A percentile compares a stretch with the other conserved stretches of the same genome.
These are phyloP conservation scores for Haplographium delicatum DNA, from an alignment of 495 filamentous ascomycete species.

Conservation along the genomic window DNA sequence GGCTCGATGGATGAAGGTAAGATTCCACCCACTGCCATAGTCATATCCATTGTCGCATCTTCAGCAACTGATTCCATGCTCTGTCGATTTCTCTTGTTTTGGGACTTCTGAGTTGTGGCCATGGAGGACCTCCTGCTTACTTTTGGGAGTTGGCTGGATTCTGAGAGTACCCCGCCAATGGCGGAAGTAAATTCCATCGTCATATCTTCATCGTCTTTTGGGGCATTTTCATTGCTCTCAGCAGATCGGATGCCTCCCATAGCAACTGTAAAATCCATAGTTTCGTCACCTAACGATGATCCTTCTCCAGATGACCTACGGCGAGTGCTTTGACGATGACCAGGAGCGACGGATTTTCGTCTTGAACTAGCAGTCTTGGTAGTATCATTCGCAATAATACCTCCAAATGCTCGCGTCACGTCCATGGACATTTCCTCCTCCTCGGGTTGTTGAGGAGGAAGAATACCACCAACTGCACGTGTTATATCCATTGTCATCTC, in stretches of 20 bases:
- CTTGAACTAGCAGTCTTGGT: conserved; percentile 2
- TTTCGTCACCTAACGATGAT: conserved; percentile 48
- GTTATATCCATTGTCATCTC: conserved; percentile 87
- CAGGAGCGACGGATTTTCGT: conserved; percentile 15
- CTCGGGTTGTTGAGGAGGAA: conserved; percentile 39
- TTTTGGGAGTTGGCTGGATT: conserved; percentile 29
- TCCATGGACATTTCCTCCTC: conserved; percentile 69
- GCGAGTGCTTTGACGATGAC: conserved; percentile 26
- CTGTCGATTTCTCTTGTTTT: conserved; percentile 11
- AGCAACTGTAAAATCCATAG: conserved; percentile 75
- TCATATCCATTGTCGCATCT: conserved; percentile 63
- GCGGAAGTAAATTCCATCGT: conserved; percentile 84
- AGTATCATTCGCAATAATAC: conserved; percentile 51
- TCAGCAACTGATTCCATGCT: conserved; percentile 26
- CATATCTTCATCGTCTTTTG: conserved; percentile 55
- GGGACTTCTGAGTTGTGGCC: not conserved
- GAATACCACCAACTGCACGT: conserved; percentile 73
- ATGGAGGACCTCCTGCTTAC: conserved; percentile 17
- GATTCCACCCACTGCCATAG: conserved; percentile 65
- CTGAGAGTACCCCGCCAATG: conserved; percentile 68
- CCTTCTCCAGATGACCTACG: conserved; percentile 24
- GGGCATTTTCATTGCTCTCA: conserved; percentile 19
- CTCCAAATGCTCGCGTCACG: conserved; percentile 73
- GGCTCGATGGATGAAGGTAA: conserved; percentile 30
- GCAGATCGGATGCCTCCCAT: conserved; percentile 53